A percentile compares a stretch with the other conserved stretches of the same genome.
phyloP scores from a whole-genome alignment of 1,139 yeast genomes.

The Lodderomyces theae region DNA sequence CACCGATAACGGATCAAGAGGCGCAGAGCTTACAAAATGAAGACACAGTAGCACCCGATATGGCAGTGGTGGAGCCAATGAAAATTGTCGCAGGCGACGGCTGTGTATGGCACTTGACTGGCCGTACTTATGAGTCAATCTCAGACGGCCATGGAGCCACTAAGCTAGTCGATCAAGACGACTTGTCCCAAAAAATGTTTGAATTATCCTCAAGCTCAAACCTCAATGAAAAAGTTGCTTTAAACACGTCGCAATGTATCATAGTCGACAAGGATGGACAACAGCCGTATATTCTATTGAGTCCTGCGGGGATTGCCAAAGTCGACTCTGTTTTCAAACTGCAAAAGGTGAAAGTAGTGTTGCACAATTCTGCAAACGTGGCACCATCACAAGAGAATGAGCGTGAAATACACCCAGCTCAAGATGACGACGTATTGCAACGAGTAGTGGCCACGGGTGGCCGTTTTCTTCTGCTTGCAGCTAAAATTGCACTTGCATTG shows the following conservation, averaged over 20 bases:
- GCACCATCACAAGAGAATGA: background rate
- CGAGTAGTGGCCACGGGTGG: conserved; percentile 12
- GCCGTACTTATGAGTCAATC: conserved; percentile 27
- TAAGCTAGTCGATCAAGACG: conserved; percentile 25
- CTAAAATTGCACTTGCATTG: conserved; percentile 10
- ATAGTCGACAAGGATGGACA: conserved; percentile 34
- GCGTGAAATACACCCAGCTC: background rate
- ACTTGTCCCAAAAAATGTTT: conserved; percentile 22
- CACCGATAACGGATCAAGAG: conserved; percentile 6
- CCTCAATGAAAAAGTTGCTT: conserved; percentile 17
- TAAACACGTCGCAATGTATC: conserved; percentile 44
- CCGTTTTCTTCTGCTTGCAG: conserved; percentile 8
- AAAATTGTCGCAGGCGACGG: conserved; percentile 24
- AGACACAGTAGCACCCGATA: background rate
- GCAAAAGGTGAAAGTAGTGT: conserved; percentile 23
- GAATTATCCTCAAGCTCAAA: conserved; percentile 10
- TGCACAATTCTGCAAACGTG: background rate
- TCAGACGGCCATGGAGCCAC: conserved; percentile 9
- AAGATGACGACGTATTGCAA: conserved; percentile 9
- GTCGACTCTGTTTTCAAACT: conserved; percentile 20
- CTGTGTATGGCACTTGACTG: conserved; percentile 25
- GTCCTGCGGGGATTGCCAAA: conserved; percentile 33
- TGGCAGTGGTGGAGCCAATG: conserved; percentile 20
- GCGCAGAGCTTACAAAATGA: background rate
- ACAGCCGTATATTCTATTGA: conserved; percentile 41